Evolutionary conservation across 495 filamentous ascomycete genomes (phyloP).

Genomic region (Aspergillus cristatus): DNA sequence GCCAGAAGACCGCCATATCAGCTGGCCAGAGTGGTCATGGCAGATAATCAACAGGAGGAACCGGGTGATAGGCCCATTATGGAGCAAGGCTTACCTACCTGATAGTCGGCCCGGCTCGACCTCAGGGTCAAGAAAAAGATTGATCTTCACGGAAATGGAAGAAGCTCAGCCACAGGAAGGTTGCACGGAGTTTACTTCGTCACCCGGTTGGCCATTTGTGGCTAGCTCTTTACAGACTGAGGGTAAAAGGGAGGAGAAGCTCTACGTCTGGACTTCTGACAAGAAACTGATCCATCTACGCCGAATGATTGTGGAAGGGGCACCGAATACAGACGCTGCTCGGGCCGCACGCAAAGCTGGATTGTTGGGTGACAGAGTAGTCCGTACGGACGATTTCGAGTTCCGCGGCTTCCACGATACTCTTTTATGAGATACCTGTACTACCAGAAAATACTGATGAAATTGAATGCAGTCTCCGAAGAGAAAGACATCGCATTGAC

Average conservation of each 20-base stretch:
- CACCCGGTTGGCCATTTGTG: conserved; percentile 34
- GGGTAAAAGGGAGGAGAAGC: conserved; percentile 18
- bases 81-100: conserved; percentile 37
- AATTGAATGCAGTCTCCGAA: too few species aligned
- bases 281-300: conserved; percentile 28
- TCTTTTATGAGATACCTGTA: conserved; percentile 18
- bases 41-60: conserved; percentile 39
- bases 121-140: conserved; percentile 26
- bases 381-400: conserved; percentile 15
- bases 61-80: conserved; percentile 45
- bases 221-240: conserved; percentile 19
- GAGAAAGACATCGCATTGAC: too few species aligned
- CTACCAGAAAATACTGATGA: too few species aligned
- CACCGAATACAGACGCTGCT: conserved; percentile 25
- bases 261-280: conserved; percentile 33
- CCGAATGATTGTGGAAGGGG: conserved; percentile 37
- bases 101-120: conserved; percentile 1
- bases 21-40: conserved; percentile 43
- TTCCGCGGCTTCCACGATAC: conserved; percentile 33
- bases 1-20: conserved; percentile 41
- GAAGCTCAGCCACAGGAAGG: conserved; percentile 23
- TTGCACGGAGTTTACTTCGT: conserved; percentile 16
- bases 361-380: conserved; percentile 28
- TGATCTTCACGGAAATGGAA: conserved; percentile 32
- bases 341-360: conserved; percentile 34